These are phyloP conservation scores for Tricholoma saponaceum DNA, from an alignment of 768 basidiomycete genomes.

Conservation along the genomic window DNA sequence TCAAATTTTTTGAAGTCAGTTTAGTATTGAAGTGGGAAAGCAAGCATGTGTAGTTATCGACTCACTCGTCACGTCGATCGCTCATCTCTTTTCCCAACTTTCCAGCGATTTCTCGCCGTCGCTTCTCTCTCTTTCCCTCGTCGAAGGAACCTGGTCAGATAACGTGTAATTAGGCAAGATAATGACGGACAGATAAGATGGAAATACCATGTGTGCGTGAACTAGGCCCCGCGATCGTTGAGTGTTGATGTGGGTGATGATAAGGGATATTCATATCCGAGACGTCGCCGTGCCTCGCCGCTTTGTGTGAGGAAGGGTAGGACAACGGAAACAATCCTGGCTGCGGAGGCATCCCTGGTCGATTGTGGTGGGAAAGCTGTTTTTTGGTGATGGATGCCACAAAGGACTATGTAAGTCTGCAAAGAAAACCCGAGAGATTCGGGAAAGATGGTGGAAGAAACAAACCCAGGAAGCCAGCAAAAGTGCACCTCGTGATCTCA, in stretches of 20 bases:
- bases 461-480: no score
- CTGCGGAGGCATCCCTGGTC: slow-evolving; percentile 55
- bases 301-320: slow-evolving; percentile 42
- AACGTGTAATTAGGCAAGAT: not conserved
- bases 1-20: not conserved
- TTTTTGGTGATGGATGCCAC: not conserved
- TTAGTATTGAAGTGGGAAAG: slow-evolving; percentile 4
- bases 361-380: not conserved
- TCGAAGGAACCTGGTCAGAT: slow-evolving; percentile 16
- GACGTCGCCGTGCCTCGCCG: slow-evolving; percentile 26
- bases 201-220: slow-evolving; percentile 38
- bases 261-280: slow-evolving; percentile 27
- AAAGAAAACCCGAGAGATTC: not conserved
- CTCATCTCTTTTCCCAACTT: slow-evolving; percentile 69
- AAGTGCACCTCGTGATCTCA: not conserved
- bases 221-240: slow-evolving; percentile 35
- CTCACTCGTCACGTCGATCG: slow-evolving; percentile 75
- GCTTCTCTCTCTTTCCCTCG: slow-evolving; percentile 58
- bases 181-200: slow-evolving; percentile 5
- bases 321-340: slow-evolving; percentile 65
- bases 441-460: no score
- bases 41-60: slow-evolving; percentile 11
- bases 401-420: not conserved
- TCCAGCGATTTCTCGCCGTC: slow-evolving; percentile 64
- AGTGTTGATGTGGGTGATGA: slow-evolving; percentile 34